A percentile compares a stretch with the other conserved stretches of the same genome.
Conservation (phyloP, 257 asterid genomes). For the Anisodus tanguticus region DNA sequence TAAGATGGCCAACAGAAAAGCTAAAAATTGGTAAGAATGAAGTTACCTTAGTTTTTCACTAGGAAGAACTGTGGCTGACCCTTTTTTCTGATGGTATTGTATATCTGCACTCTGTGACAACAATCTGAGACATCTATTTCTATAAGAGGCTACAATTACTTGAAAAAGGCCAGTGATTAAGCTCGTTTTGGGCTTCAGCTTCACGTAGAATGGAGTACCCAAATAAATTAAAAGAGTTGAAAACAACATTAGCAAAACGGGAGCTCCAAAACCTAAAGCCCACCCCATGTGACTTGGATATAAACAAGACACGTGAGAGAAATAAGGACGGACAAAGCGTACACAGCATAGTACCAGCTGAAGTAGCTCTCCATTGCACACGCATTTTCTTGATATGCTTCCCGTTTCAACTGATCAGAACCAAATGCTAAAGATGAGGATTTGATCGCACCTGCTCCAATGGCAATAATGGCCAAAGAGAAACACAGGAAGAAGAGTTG, state of each 20-base stretch:
- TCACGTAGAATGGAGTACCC: constrained; percentile 62
- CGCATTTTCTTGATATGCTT: constrained; percentile 30
- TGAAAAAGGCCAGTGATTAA: constrained; percentile 54
- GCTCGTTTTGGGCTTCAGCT: constrained; percentile 47
- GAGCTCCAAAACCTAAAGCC: constrained; percentile 71
- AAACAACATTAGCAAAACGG: constrained; percentile 49
- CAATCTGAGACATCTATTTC: constrained; percentile 45
- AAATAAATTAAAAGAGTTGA: constrained; percentile 48
- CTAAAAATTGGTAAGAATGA: background rate
- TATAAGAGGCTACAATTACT: constrained; percentile 63
- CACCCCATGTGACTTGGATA: constrained; percentile 79
- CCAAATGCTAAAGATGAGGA: constrained; percentile 72
- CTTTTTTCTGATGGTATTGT: constrained; percentile 47
- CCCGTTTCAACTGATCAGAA: constrained; percentile 56
- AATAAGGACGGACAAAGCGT: constrained; percentile 47
- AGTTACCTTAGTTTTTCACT: constrained; percentile 60
- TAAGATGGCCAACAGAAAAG: background rate
- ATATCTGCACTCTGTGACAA: constrained; percentile 24
- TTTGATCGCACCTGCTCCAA: constrained; percentile 75
- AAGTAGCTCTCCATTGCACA: constrained; percentile 50
- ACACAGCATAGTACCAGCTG: constrained; percentile 69
- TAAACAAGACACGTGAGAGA: constrained; percentile 64
- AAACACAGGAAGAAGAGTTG: constrained; percentile 53
- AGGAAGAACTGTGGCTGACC: constrained; percentile 48
- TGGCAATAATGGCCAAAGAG: constrained; percentile 59